A percentile compares a stretch with the other conserved stretches of the same genome.
Evolutionary conservation across 257 asterid genomes (phyloP).

Genomic region (Salvia hispanica): DNA sequence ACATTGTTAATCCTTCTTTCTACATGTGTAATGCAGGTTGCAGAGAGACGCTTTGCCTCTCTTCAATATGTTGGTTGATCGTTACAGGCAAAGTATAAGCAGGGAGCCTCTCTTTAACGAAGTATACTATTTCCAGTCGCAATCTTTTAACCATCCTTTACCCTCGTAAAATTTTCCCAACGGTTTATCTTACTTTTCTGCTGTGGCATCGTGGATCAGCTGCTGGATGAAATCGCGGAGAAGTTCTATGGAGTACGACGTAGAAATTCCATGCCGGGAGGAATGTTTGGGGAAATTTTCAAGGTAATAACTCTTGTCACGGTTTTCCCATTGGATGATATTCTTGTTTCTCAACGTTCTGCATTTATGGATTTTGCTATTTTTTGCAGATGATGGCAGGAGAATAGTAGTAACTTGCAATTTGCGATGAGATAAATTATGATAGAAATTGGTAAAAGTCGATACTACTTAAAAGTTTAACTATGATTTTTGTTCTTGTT

Average conservation of each 20-base stretch:
- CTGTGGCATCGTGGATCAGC: conserved; percentile 47
- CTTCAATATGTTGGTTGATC: conserved; percentile 80
- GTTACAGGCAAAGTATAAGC: conserved; percentile 61
- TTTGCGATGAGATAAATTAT: conserved; percentile 10
- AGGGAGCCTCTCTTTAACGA: conserved; percentile 73
- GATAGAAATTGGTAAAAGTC: neutral
- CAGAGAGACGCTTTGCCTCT: conserved; percentile 95
- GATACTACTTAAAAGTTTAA: neutral
- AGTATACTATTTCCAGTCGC: conserved; percentile 45
- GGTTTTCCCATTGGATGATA: neutral
- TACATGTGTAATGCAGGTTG: conserved; percentile 55
- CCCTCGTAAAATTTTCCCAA: conserved; percentile 16
- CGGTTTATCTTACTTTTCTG: conserved; percentile 17
- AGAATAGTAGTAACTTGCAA: conserved; percentile 34
- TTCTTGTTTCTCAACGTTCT: neutral
- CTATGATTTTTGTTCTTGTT: neutral
- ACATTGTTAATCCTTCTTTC: conserved; percentile 24
- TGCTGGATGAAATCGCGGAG: conserved; percentile 81
- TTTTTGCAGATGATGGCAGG: conserved; percentile 82
- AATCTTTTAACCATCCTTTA: neutral
- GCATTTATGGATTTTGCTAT: neutral
- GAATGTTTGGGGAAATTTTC: conserved; percentile 91
- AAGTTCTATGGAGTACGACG: conserved; percentile 85
- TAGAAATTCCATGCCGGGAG: conserved; percentile 80
- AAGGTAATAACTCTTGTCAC: conserved; percentile 47